These are phyloP conservation scores for Cystofilobasidium capitatum DNA, from an alignment of 768 basidiomycete genomes.

Conservation along the genomic window DNA sequence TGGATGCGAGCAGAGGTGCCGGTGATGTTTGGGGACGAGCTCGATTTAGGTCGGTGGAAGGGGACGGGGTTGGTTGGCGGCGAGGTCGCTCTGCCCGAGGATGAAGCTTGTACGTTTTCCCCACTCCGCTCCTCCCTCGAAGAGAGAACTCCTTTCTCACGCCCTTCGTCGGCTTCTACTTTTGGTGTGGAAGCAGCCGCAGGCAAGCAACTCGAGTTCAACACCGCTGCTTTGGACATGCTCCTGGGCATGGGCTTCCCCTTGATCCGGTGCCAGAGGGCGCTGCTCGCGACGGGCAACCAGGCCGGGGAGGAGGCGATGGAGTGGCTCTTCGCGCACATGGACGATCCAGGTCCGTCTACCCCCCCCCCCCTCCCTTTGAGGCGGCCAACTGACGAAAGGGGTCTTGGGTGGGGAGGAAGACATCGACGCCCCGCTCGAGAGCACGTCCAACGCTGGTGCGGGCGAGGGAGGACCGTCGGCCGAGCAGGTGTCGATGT, in stretches of 20 bases:
- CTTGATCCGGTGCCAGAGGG: constrained; percentile 71
- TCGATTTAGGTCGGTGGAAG: constrained; percentile 57
- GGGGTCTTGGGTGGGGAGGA: not conserved
- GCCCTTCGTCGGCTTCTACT: not conserved
- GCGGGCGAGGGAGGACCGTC: constrained; percentile 42
- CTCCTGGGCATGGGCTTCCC: constrained; percentile 91
- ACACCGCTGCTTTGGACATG: constrained; percentile 61
- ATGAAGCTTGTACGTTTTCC: constrained; percentile 34
- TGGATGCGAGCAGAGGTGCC: constrained; percentile 60
- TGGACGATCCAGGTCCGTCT: constrained; percentile 76
- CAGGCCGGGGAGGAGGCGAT: constrained; percentile 68
- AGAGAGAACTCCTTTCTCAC: not conserved
- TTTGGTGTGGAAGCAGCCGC: constrained; percentile 34
- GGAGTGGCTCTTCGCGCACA: constrained; percentile 90
- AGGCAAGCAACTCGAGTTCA: constrained; percentile 53
- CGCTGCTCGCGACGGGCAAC: constrained; percentile 72
- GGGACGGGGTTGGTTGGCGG: constrained; percentile 60
- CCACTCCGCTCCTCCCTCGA: not conserved
- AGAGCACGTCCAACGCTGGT: constrained; percentile 24
- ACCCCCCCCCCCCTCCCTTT: not conserved
- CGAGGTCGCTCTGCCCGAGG: constrained; percentile 62
- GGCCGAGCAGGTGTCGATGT: constrained; percentile 58
- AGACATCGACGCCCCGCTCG: constrained; percentile 77
- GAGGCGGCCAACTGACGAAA: not conserved
- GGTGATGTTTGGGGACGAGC: constrained; percentile 57